Evolutionary conservation across 768 basidiomycete species (phyloP).

Genomic region (Cyathus striatus): DNA sequence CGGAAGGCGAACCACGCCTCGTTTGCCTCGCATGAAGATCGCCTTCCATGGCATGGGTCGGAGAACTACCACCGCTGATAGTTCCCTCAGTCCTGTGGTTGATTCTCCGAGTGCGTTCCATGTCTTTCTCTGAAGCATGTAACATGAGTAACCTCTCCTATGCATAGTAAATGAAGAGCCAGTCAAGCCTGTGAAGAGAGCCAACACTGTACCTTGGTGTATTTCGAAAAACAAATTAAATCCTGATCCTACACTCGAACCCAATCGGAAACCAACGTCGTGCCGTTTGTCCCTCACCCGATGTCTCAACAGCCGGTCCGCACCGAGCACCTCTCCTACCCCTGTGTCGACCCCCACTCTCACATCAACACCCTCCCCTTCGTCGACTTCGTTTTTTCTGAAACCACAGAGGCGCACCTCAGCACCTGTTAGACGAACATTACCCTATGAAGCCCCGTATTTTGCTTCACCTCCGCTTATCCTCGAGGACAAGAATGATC

Average conservation of each 20-base stretch:
- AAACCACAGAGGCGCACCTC: slow-evolving; percentile 24
- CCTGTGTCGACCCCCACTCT: slow-evolving; percentile 8
- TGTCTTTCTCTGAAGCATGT: not conserved
- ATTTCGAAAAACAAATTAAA: no score
- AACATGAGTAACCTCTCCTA: no score
- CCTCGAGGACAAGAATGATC: slow-evolving; percentile 11
- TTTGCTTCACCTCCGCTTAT: slow-evolving; percentile 34
- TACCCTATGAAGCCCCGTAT: slow-evolving; percentile 40
- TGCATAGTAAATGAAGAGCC: no score
- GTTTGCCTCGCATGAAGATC: slow-evolving; percentile 9
- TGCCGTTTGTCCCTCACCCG: not conserved
- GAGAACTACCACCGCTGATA: not conserved
- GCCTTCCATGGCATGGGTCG: slow-evolving; percentile 3
- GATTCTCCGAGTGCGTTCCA: not conserved
- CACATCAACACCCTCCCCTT: slow-evolving; percentile 11
- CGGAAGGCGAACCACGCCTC: no score
- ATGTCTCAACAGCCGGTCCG: not conserved
- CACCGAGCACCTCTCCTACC: not conserved
- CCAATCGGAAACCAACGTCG: no score
- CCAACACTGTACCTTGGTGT: no score
- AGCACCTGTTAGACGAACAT: slow-evolving; percentile 29
- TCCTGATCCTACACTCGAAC: no score
- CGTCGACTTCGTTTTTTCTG: slow-evolving; percentile 16
- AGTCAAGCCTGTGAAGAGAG: no score
- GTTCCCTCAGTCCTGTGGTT: not conserved